Evolutionary conservation across 331 rosid genomes (phyloP), one percentile per base, ranked within the genome.

Genomic region (Spiraea crenata): DNA sequence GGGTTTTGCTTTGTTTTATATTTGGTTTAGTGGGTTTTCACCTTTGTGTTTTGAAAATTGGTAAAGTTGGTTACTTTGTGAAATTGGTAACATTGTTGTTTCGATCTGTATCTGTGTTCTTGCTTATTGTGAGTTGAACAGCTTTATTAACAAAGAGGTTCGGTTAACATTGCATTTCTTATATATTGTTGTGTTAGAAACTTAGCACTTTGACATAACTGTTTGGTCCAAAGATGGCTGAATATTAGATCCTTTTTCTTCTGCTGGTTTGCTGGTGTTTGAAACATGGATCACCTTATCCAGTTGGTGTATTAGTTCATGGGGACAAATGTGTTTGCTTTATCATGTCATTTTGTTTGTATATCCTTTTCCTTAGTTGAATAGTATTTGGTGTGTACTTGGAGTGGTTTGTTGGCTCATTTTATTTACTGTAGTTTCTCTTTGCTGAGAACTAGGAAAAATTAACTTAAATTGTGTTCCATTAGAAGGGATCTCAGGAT

Each of bases 181-280:
- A 12, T 25, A 25, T 25, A 4, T 49, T 15, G 4, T 17, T 52
- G 19, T 6, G 8, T 7, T 52, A 2, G 31, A 25, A 7, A 10
- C 37, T 13, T 15, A 35, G 45, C 19, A 12, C 16, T 60, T n/a
- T 12, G 41, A 6, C 44, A 6, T 45, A 58, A 12, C 2, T 52
- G 10, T 16, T 7, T 60, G 20, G 66, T 4, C 34, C 48, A 39
- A 61, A 38, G 31, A 13, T 61, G 34, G 46, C 40, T 68, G 34
- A 11, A 16, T 39, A n/a, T 14, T 40, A 31, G 51, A 39, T 68
- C 50, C 19, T 62, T 62, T 51, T n/a, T 6, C 38, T 17, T 13
- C 14, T 64, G 52, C 19, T 63, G 20, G 9, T 15, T 16, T 63
- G 71, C 62, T 52, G n/a, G 45, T 63, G 63, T 46, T 73, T 54